Evolutionary conservation across 164 flowering plant species (phyloP).

Genomic region (Aristolochia fimbriata): DNA sequence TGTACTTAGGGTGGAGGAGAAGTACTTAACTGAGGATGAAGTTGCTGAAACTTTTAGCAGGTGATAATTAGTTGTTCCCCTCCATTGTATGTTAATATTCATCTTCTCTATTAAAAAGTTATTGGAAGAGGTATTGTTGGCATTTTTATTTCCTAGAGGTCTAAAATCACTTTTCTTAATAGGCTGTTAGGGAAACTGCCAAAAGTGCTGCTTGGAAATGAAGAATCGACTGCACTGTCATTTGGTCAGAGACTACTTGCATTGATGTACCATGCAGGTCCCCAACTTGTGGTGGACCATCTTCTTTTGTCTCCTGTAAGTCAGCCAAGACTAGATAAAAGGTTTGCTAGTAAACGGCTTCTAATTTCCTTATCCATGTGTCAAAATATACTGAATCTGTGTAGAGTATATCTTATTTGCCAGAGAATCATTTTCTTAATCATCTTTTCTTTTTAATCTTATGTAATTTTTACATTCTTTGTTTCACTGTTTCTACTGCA

Average conservation of each 20-base stretch:
- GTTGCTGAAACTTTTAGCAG: constrained; percentile 60
- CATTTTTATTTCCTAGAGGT: background rate
- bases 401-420: no score
- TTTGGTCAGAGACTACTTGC: constrained; percentile 69
- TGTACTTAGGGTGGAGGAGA: constrained; percentile 29
- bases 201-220: constrained; percentile 62
- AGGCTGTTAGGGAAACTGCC: constrained; percentile 89
- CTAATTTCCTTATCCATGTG: no score
- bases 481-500: no score
- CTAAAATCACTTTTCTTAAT: background rate
- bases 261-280: constrained; percentile 76
- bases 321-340: background rate
- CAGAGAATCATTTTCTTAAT: no score
- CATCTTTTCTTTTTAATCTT: no score
- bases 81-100: no score
- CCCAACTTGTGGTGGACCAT: constrained; percentile 60
- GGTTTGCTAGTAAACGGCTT: no score
- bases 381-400: no score
- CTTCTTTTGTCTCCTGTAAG: constrained; percentile 78
- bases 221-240: constrained; percentile 56
- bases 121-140: constrained; percentile 3
- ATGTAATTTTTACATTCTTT: no score
- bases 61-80: constrained; percentile 20
- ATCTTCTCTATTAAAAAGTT: background rate
- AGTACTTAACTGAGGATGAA: constrained; percentile 36